Evolutionary conservation across 768 basidiomycete genomes (phyloP).

Genomic region (Amanita muscaria): DNA sequence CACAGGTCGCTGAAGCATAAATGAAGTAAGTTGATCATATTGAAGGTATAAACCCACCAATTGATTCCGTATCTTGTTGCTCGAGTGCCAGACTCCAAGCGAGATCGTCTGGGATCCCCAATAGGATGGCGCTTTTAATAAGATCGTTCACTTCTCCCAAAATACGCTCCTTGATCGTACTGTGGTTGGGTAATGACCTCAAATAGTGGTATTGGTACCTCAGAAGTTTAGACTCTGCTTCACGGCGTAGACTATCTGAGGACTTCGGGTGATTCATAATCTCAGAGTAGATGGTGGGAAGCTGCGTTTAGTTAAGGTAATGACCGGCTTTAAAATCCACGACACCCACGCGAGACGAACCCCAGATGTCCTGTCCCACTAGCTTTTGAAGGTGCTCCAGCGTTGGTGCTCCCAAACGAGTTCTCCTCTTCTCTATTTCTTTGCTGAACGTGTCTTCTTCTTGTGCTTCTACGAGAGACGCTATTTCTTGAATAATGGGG

Average conservation of each 20-base stretch:
- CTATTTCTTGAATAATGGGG: slow-evolving; percentile 63
- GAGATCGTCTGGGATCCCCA: slow-evolving; percentile 68
- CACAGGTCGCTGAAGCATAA: slow-evolving; percentile 47
- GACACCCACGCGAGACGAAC: slow-evolving; percentile 44
- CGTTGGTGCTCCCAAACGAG: slow-evolving; percentile 59
- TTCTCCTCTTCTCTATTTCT: slow-evolving; percentile 73
- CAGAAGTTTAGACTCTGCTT: slow-evolving; percentile 69
- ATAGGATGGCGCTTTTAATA: slow-evolving; percentile 64
- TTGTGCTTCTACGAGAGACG: slow-evolving; percentile 50
- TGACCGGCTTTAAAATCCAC: not conserved
- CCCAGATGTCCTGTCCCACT: slow-evolving; percentile 58
- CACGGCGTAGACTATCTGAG: slow-evolving; percentile 68
- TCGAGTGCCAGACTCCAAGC: slow-evolving; percentile 82
- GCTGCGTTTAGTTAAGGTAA: slow-evolving; percentile 27
- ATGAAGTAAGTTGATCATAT: slow-evolving; percentile 4
- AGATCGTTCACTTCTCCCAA: slow-evolving; percentile 63
- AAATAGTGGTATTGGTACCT: slow-evolving; percentile 54
- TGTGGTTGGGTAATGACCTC: slow-evolving; percentile 42
- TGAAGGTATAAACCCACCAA: slow-evolving; percentile 39
- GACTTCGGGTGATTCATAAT: slow-evolving; percentile 77
- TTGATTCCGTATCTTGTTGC: slow-evolving; percentile 52
- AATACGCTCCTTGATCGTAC: slow-evolving; percentile 35
- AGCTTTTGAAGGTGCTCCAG: slow-evolving; percentile 52
- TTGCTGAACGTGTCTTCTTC: slow-evolving; percentile 49
- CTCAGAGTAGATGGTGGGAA: slow-evolving; percentile 68